phyloP scores from a whole-genome alignment of 1,139 yeast species.

The Suhomyces anneliseae region DNA sequence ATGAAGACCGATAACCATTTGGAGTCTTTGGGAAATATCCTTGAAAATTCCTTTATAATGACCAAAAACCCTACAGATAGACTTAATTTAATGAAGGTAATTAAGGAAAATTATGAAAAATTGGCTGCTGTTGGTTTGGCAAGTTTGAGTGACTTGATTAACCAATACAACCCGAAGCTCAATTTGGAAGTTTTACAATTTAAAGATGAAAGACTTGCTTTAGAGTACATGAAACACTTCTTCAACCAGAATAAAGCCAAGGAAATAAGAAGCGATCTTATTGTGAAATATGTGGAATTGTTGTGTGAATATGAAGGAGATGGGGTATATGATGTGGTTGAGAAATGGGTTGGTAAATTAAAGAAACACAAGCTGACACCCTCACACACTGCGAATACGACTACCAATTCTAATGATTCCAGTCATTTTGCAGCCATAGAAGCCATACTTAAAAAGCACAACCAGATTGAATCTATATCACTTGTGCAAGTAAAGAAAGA shows the following conservation, averaged over 20 bases:
- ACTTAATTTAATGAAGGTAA: constrained; percentile 31
- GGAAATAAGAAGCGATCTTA: constrained; percentile 15
- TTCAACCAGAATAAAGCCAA: constrained; percentile 11
- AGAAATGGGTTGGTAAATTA: constrained; percentile 6
- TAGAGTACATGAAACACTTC: constrained; percentile 28
- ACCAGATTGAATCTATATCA: constrained; percentile 34
- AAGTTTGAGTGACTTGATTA: constrained; percentile 38
- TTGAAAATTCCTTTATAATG: constrained; percentile 41
- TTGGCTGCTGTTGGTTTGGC: constrained; percentile 36
- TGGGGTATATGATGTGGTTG: constrained; percentile 18
- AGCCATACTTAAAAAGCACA: constrained; percentile 22
- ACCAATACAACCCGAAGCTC: constrained; percentile 36
- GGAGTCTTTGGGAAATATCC: constrained; percentile 23
- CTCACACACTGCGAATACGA: background rate
- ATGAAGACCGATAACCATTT: constrained; percentile 12
- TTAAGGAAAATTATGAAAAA: constrained; percentile 37
- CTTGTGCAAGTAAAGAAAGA: constrained; percentile 23
- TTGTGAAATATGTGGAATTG: constrained; percentile 32
- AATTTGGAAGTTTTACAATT: constrained; percentile 37
- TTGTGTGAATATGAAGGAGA: constrained; percentile 19
- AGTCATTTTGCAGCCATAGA: background rate
- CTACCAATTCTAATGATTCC: background rate
- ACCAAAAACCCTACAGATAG: constrained; percentile 33
- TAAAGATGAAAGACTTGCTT: constrained; percentile 23
- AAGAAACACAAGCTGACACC: constrained; percentile 14